These are phyloP conservation scores for Microbotryum intermedium DNA, from an alignment of 1,284 basidiomycete species.

Conservation along the genomic window DNA sequence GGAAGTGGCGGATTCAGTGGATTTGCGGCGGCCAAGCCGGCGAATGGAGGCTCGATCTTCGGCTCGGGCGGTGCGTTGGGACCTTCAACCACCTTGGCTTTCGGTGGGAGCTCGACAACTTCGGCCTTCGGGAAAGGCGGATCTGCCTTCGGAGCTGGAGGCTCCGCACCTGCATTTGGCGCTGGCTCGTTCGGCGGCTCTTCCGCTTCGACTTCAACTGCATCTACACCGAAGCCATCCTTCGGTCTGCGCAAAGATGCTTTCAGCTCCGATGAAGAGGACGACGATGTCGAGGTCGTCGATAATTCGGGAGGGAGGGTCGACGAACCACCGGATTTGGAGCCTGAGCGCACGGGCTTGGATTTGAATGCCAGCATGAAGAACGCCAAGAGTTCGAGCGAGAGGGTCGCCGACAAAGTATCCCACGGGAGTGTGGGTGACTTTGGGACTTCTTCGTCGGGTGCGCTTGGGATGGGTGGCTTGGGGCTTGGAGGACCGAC, in stretches of 20 bases:
- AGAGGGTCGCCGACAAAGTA: background rate
- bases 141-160: background rate
- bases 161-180: background rate
- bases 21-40: background rate
- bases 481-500: constrained; percentile 13
- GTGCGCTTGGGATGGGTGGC: constrained; percentile 13
- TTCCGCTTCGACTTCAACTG: background rate
- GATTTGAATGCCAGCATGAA: constrained; percentile 16
- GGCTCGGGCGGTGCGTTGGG: background rate
- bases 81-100: background rate
- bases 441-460: background rate
- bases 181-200: background rate
- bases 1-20: background rate
- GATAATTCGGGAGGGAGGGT: background rate
- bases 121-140: background rate
- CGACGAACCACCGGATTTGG: constrained; percentile 30
- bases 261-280: constrained; percentile 7
- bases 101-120: background rate
- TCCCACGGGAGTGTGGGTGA: too few relatives aligned
- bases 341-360: constrained; percentile 17
- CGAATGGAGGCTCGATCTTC: background rate
- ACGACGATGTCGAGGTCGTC: constrained; percentile 1
- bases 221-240: background rate
- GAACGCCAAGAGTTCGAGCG: constrained; percentile 1
- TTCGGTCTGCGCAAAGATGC: constrained; percentile 5